Percentiles rank a stretch among this genome's conserved stretches.
These are phyloP conservation scores for Pseudofabraea citricarpa DNA, from an alignment of 2,329 filamentous ascomycete genomes.

Conservation along the genomic window DNA sequence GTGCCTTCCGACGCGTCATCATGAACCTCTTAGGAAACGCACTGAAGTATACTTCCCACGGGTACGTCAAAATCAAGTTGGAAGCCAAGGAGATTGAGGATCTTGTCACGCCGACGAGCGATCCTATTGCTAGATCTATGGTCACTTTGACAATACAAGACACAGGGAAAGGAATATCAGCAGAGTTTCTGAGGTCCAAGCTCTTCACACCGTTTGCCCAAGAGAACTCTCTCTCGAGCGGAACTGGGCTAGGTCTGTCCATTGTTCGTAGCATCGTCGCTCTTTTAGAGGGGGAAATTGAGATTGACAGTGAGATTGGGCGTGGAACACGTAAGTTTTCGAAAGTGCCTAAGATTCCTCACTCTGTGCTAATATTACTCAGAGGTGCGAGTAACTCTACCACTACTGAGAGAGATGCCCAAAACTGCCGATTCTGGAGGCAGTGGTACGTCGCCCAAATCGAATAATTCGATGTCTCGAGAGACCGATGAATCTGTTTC, in stretches of 20 bases:
- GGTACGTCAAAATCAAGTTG: slow-evolving; percentile 41
- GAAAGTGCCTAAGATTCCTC: background rate
- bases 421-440: slow-evolving; percentile 12
- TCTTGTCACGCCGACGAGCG: slow-evolving; percentile 9
- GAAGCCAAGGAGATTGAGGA: slow-evolving; percentile 22
- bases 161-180: slow-evolving; percentile 63
- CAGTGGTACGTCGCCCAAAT: slow-evolving; percentile 11
- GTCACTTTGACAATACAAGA: slow-evolving; percentile 68
- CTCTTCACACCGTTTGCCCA: slow-evolving; percentile 61
- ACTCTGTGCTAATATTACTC: slow-evolving; percentile 12
- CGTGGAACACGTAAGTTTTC: slow-evolving; percentile 48
- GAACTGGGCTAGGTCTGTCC: slow-evolving; percentile 58
- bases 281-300: slow-evolving; percentile 54
- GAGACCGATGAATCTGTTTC: slow-evolving; percentile 21
- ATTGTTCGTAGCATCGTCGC: slow-evolving; percentile 60
- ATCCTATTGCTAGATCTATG: slow-evolving; percentile 17
- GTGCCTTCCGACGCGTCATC: slow-evolving; percentile 45
- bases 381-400: slow-evolving; percentile 27
- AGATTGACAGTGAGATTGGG: slow-evolving; percentile 49
- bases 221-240: slow-evolving; percentile 56
- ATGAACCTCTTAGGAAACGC: slow-evolving; percentile 63
- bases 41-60: slow-evolving; percentile 54
- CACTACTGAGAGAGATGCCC: slow-evolving; percentile 24
- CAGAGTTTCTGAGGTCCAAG: slow-evolving; percentile 56
- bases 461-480: slow-evolving; percentile 12